Conservation (phyloP, 2,329 filamentous ascomycete species). For the Botryotinia calthae region DNA sequence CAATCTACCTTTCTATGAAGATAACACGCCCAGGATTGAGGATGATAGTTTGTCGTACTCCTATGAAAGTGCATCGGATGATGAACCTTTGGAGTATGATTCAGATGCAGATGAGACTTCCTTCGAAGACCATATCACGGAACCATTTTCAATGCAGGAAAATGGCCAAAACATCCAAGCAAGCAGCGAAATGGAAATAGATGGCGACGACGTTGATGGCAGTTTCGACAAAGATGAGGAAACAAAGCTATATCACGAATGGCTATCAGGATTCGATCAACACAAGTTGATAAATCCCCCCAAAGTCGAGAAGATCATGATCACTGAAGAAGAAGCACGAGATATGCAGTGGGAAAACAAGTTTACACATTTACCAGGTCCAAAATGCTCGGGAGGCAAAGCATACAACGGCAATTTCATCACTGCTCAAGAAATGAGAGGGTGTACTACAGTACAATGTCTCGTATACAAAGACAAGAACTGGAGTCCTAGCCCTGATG, state of each 20-base stretch:
- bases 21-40: not conserved
- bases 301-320: not conserved
- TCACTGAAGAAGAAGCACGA: not conserved
- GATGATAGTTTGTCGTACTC: not conserved
- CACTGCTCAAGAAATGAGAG: not conserved
- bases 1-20: not conserved
- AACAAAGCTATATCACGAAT: not conserved
- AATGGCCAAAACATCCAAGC: not conserved
- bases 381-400: not conserved
- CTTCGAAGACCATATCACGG: not conserved
- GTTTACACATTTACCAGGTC: not conserved
- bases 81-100: not conserved
- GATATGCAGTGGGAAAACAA: not conserved
- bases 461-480: not conserved
- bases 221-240: not conserved
- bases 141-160: not conserved
- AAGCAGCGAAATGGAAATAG: not conserved
- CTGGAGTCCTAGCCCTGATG: not conserved
- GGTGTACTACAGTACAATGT: not conserved
- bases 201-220: fast-evolving
- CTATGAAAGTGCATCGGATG: not conserved
- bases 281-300: not conserved
- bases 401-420: not conserved
- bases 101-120: not conserved
- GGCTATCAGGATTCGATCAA: not conserved